These are phyloP conservation scores for Aphanocladium album DNA, from an alignment of 2,329 filamentous ascomycete species.

Conservation along the genomic window DNA sequence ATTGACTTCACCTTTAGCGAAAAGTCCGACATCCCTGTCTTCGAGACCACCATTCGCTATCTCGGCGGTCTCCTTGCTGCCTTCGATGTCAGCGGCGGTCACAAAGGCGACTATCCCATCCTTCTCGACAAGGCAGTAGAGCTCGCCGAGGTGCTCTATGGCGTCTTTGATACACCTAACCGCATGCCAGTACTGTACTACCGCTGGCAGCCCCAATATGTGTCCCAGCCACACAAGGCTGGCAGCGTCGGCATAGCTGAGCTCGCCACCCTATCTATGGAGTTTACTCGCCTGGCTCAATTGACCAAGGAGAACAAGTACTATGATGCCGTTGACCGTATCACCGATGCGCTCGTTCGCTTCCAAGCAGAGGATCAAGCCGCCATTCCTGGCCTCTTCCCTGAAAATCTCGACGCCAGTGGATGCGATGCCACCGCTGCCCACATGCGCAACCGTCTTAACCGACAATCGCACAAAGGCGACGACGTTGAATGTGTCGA, in stretches of 20 bases:
- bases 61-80: conserved; percentile 80
- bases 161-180: conserved; percentile 87
- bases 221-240: conserved; percentile 60
- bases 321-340: conserved; percentile 83
- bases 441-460: conserved; percentile 24
- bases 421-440: conserved; percentile 63
- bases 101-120: conserved; percentile 51
- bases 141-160: conserved; percentile 74
- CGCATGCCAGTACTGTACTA: conserved; percentile 85
- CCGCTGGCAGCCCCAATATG: conserved; percentile 64
- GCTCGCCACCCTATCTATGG: conserved; percentile 73
- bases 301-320: conserved; percentile 76
- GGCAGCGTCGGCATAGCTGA: conserved; percentile 59
- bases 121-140: conserved; percentile 75
- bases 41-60: conserved; percentile 89
- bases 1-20: conserved; percentile 78
- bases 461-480: conserved; percentile 28
- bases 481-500: conserved; percentile 48
- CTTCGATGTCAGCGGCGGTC: conserved; percentile 74
- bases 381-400: conserved; percentile 73
- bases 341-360: conserved; percentile 73
- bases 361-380: conserved; percentile 63
- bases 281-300: conserved; percentile 86
- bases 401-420: conserved; percentile 69
- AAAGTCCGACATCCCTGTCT: conserved; percentile 68